Percentiles rank a stretch among this genome's conserved stretches.
These are phyloP conservation scores for Euphorbia lathyris DNA, from an alignment of 345 rosid genomes.

Conservation along the genomic window DNA sequence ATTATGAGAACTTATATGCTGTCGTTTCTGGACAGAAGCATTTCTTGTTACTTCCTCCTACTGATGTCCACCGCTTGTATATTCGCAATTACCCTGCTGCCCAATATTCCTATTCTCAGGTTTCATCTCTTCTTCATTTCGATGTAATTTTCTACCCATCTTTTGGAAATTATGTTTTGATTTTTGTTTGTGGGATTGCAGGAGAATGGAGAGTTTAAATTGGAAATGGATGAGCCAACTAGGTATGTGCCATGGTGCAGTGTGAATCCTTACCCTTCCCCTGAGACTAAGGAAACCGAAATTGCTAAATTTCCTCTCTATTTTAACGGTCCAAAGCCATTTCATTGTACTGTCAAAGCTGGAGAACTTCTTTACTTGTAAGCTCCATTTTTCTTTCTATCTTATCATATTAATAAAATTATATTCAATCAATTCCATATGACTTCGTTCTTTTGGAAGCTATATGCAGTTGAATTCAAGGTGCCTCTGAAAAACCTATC, in stretches of 20 bases:
- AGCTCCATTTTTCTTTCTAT: slow-evolving; percentile 24
- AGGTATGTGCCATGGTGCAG: slow-evolving; percentile 78
- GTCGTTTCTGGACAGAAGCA: slow-evolving; percentile 84
- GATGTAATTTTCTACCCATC: no score
- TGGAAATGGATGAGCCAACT: slow-evolving; percentile 63
- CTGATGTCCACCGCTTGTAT: slow-evolving; percentile 83
- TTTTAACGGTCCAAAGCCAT: slow-evolving; percentile 77
- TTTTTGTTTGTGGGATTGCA: slow-evolving; percentile 20
- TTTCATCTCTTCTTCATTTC: background rate
- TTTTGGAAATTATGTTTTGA: background rate
- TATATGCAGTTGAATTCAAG: no score
- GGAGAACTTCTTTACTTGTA: slow-evolving; percentile 89
- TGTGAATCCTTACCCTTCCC: slow-evolving; percentile 68
- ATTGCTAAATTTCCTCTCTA: slow-evolving; percentile 58
- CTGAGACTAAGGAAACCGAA: slow-evolving; percentile 39
- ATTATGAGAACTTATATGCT: slow-evolving; percentile 83
- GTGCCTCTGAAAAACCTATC: no score
- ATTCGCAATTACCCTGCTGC: slow-evolving; percentile 64
- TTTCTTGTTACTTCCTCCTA: slow-evolving; percentile 75
- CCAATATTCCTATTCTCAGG: slow-evolving; percentile 47
- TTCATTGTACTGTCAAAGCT: slow-evolving; percentile 66
- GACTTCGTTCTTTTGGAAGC: no score
- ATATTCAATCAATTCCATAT: background rate
- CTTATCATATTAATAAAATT: background rate
- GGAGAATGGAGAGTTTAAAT: slow-evolving; percentile 46